These are phyloP conservation scores for Gossypium schwendimanii DNA, from an alignment of 441 rosid genomes.

Conservation along the genomic window DNA sequence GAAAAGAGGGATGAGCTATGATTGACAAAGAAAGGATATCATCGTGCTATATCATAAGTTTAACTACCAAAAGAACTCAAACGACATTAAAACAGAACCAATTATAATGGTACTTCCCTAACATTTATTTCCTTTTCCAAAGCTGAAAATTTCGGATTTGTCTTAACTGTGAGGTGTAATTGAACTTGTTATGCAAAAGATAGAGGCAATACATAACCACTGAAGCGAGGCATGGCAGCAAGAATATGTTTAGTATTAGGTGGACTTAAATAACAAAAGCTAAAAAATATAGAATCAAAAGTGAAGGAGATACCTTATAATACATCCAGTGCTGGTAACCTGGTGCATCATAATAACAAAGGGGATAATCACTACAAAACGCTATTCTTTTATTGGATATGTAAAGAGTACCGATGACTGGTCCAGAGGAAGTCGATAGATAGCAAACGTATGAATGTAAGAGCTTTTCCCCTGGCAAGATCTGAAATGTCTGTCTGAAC, in stretches of 20 bases:
- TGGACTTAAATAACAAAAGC: neutral
- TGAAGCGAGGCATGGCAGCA: neutral
- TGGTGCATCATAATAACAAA: conserved; percentile 35
- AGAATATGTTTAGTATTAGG: neutral
- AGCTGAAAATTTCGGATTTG: neutral
- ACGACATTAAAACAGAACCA: neutral
- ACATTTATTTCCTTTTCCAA: neutral
- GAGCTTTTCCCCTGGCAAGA: conserved; percentile 54
- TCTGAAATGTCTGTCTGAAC: conserved; percentile 57
- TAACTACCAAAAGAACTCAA: neutral
- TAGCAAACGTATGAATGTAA: conserved; percentile 68
- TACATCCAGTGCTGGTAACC: conserved; percentile 52
- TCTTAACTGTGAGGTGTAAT: too few species aligned
- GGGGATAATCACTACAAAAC: conserved; percentile 65
- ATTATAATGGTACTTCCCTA: neutral
- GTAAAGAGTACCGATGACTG: conserved; percentile 68
- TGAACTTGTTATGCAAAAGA: too few species aligned
- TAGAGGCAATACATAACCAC: too few species aligned
- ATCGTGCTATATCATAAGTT: neutral
- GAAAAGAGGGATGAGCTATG: neutral
- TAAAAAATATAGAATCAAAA: neutral
- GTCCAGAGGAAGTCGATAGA: conserved; percentile 67
- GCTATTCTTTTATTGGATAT: conserved; percentile 50
- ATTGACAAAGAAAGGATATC: neutral
- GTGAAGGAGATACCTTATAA: conserved; percentile 48